Evolutionary conservation across 139 green algal species (phyloP).

Genomic region (Edaphochlamys debaryana): DNA sequence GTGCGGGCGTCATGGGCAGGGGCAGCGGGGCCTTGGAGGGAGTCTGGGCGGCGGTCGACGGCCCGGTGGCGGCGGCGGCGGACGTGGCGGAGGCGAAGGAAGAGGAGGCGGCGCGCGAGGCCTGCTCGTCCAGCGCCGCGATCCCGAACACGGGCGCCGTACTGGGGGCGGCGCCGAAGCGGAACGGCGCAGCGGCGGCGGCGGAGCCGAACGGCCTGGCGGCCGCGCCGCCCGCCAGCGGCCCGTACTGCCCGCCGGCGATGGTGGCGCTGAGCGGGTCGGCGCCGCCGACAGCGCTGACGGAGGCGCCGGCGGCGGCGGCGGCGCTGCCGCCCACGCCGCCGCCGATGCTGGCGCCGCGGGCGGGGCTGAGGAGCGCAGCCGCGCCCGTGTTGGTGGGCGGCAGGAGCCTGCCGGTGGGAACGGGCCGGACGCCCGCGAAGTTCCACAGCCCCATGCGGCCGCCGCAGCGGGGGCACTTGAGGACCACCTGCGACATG

Average conservation of each 20-base stretch:
- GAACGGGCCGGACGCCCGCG: constrained; percentile 9
- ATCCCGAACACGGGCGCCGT: constrained; percentile 30
- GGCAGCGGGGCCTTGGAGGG: neutral
- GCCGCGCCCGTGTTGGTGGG: neutral
- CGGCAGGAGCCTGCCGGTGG: neutral
- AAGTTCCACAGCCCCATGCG: constrained; percentile 51
- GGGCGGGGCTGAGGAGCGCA: neutral
- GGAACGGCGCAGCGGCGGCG: constrained; percentile 9
- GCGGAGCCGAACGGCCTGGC: neutral
- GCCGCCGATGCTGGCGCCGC: neutral
- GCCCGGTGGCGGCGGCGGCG: no score
- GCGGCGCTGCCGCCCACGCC: neutral
- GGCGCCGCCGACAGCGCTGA: neutral
- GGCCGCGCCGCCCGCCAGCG: neutral
- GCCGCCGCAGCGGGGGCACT: constrained; percentile 38
- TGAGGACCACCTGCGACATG: constrained; percentile 34
- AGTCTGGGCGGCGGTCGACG: neutral
- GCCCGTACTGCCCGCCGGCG: constrained; percentile 37
- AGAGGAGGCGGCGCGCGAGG: neutral
- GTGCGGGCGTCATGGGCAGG: neutral
- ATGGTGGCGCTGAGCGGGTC: constrained; percentile 41
- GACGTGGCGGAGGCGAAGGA: neutral
- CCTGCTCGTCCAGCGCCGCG: constrained; percentile 2
- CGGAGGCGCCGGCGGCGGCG: neutral
- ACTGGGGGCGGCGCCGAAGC: constrained; percentile 4